Evolutionary conservation across 1,284 basidiomycete genomes (phyloP), one percentile per base, ranked within the genome.

Genomic region (Ceratobasidium sp.): DNA sequence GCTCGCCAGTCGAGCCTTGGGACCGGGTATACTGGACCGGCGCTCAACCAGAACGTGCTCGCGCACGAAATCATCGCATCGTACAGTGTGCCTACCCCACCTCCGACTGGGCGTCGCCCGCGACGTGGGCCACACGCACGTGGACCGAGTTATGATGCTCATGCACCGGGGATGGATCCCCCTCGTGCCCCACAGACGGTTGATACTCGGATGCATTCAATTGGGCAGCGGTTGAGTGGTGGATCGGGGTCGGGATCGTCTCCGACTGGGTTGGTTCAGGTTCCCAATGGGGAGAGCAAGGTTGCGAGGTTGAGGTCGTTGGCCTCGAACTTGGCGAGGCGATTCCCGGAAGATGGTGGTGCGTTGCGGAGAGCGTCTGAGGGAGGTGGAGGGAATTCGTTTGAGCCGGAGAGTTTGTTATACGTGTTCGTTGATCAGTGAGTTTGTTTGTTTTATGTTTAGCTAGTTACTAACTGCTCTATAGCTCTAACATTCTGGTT

Each of bases 391-490:
- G 62, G 71, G 12, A 72, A 72, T 25, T 79, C 79, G n/a, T 82
- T 83, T 16, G 77, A 82, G 30, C 83, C 82, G 49, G 88, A 91
- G 76, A 85, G 86, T 12, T 79, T 89, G 75, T 86, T 92, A 54
- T 92, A 95, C 81, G 86, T 95, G 76, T 95, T 94, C 80, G 85
- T 95, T 74, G 93, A 95, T 79, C 91, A 95, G 91, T 94, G 77
- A 77, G 86, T 80, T 40, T 56, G 18, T 66, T 58, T 63, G 25
- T 72, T 75, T 73, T 66, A 51, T 16, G 73, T n/a, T 49, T 7
- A 2, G 58, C 16, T 49, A 38, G 42, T 21, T 14, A 25, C 33
- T 46, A 30, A 54, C 33, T 42, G 61, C 72, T 23, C 59, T 59
- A 21, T 75, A 93, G 91, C 77, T 94, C 92, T 6, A 94, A 94